phyloP scores from a whole-genome alignment of 345 rosid species.

The Salix dunnii region DNA sequence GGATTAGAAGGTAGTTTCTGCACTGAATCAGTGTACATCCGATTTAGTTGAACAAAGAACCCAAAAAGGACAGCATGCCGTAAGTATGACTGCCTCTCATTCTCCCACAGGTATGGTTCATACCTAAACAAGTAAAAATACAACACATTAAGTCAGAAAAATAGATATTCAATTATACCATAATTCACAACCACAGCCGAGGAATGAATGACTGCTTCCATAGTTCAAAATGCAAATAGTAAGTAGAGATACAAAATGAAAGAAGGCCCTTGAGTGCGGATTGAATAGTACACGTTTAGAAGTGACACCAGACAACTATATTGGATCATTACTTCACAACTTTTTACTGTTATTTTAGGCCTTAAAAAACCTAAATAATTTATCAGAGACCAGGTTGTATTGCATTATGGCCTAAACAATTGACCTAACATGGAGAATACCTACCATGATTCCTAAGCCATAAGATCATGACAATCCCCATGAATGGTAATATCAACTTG shows the following conservation, averaged over 20 bases:
- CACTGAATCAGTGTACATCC: slow-evolving; percentile 75
- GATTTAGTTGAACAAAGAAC: slow-evolving; percentile 92
- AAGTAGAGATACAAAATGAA: neutral
- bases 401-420: neutral
- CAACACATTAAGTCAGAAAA: neutral
- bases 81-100: slow-evolving; percentile 82
- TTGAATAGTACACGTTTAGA: neutral
- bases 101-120: slow-evolving; percentile 94
- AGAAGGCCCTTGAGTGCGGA: neutral
- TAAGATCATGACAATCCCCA: neutral
- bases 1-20: slow-evolving; percentile 92
- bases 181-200: neutral
- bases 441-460: neutral
- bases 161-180: neutral
- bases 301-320: neutral
- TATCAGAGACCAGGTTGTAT: neutral
- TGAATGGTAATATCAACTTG: neutral
- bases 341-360: neutral
- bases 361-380: neutral
- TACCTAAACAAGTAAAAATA: slow-evolving; percentile 42
- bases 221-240: neutral
- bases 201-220: neutral
- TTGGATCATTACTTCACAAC: neutral
- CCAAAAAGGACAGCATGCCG: slow-evolving; percentile 97
- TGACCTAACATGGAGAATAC: neutral